Evolutionary conservation across 106 monocot species (phyloP).

Genomic region (Allium sativum): DNA sequence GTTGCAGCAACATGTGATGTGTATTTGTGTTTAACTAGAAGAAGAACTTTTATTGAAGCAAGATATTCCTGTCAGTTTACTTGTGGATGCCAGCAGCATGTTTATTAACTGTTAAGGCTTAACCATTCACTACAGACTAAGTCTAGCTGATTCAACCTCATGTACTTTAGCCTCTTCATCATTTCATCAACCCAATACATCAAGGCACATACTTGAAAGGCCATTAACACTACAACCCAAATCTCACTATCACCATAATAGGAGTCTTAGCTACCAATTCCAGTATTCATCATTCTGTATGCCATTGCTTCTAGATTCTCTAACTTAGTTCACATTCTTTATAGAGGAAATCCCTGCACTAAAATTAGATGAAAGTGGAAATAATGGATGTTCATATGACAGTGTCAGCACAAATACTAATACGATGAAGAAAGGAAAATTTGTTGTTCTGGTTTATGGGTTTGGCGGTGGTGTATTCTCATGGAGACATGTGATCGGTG

Average conservation of each 20-base stretch:
- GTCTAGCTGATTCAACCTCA: too few relatives aligned
- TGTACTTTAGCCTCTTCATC: conserved; percentile 24
- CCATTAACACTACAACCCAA: conserved; percentile 23
- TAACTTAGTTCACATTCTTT: not conserved
- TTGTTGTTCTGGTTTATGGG: conserved; percentile 78
- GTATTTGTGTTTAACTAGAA: too few relatives aligned
- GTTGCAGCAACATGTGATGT: too few relatives aligned
- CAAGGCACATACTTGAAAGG: conserved; percentile 40
- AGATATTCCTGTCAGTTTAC: too few relatives aligned
- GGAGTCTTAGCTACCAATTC: conserved; percentile 40
- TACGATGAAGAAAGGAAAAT: conserved; percentile 19
- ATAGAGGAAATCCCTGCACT: conserved; percentile 5
- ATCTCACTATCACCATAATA: conserved; percentile 18
- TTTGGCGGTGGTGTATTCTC: conserved; percentile 92
- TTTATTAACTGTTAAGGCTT: too few relatives aligned
- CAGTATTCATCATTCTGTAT: conserved; percentile 41
- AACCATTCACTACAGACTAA: too few relatives aligned
- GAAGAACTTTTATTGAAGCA: too few relatives aligned
- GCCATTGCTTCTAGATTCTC: conserved; percentile 39
- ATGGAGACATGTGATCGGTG: conserved; percentile 67
- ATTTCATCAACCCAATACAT: conserved; percentile 25
- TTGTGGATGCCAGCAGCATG: too few relatives aligned
- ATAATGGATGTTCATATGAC: conserved; percentile 15
- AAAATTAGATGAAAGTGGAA: not conserved
- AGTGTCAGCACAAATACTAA: conserved; percentile 7